Evolutionary conservation across 2,329 filamentous ascomycete species (phyloP).

Genomic region (Trichoderma atrobrunneum): DNA sequence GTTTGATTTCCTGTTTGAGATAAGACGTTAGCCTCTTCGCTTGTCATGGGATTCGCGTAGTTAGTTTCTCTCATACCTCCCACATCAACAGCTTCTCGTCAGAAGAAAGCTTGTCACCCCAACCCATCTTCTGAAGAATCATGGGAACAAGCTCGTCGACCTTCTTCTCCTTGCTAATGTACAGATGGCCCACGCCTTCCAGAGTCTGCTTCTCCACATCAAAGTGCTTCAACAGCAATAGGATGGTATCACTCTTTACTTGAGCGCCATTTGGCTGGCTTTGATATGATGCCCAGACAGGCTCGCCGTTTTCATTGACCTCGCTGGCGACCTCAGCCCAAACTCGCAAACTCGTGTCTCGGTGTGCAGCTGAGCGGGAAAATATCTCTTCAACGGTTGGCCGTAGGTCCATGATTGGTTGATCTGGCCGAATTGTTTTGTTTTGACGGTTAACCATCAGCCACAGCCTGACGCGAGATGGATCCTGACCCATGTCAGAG

Average conservation of each 20-base stretch:
- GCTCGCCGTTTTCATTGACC: slow-evolving; percentile 63
- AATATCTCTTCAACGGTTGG: slow-evolving; percentile 73
- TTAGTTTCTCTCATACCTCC: slow-evolving; percentile 52
- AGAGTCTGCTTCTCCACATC: slow-evolving; percentile 74
- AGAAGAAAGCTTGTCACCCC: slow-evolving; percentile 69
- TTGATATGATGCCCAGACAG: slow-evolving; percentile 67
- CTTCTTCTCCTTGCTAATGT: slow-evolving; percentile 83
- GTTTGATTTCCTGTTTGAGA: slow-evolving; percentile 75
- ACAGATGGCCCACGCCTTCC: slow-evolving; percentile 76
- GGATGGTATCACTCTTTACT: slow-evolving; percentile 62
- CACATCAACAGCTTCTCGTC: slow-evolving; percentile 68
- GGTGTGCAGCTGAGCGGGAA: slow-evolving; percentile 50
- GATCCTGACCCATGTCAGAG: slow-evolving; percentile 64
- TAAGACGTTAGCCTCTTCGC: slow-evolving; percentile 11
- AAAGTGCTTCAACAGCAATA: slow-evolving; percentile 92
- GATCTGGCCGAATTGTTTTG: slow-evolving; percentile 89
- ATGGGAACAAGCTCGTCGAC: slow-evolving; percentile 77
- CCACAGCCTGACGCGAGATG: slow-evolving; percentile 78
- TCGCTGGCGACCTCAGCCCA: slow-evolving; percentile 81
- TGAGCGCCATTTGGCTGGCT: slow-evolving; percentile 55
- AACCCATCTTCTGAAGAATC: slow-evolving; percentile 81
- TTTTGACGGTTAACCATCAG: slow-evolving; percentile 98
- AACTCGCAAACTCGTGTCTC: slow-evolving; percentile 73
- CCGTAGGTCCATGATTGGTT: slow-evolving; percentile 73
- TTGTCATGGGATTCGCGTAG: not conserved